Evolutionary conservation across 768 basidiomycete genomes (phyloP), one percentile per base, ranked within the genome.

Genomic region (Trametes elegans): DNA sequence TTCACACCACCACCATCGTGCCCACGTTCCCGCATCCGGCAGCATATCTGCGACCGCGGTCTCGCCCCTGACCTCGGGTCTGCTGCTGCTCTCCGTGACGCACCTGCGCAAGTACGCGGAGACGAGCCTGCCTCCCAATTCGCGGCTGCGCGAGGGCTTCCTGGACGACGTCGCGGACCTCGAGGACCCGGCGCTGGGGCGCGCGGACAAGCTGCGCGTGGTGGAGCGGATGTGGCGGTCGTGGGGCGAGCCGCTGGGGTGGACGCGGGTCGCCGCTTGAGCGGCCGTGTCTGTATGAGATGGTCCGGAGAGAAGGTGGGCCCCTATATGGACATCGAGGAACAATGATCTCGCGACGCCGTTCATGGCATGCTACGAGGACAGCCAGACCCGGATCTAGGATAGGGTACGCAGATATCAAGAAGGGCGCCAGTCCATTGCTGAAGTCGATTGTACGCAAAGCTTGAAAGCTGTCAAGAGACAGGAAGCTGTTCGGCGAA

Each of bases 211-310:
- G 72, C 66, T 91, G 66, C 72, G 77, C 41, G 87, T 94, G 2
- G 74, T 96, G 5, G 83, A 93, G 44, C 73, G 91, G 66, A 93
- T 96, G 84, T 93, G 93, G 91, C 81, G 87, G 62, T 83, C 83
- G 51, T 98, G 93, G 92, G 87, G 87, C 0, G 70, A 62, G 7
- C 72, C 75, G n/a, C 74, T 90, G 18, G 85, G 80, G 18, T 93
- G 85, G 88, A 71, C 70, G 19, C 59, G 65, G 19, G 48, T 67
- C 14, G 71, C 62, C 3, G 66, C 56, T 11, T 59, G 52, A 54
- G 16, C 6, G 2, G 38, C 23, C 3, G 32, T n/a, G n/a, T n/a
- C n/a, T n/a, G n/a, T n/a, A n/a, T n/a, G n/a, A n/a, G n/a, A n/a
- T n/a, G n/a, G n/a, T n/a, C n/a, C n/a, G n/a, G n/a, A n/a, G n/a